Conservation (phyloP, 257 asterid species). For the Ocimum tenuiflorum region DNA sequence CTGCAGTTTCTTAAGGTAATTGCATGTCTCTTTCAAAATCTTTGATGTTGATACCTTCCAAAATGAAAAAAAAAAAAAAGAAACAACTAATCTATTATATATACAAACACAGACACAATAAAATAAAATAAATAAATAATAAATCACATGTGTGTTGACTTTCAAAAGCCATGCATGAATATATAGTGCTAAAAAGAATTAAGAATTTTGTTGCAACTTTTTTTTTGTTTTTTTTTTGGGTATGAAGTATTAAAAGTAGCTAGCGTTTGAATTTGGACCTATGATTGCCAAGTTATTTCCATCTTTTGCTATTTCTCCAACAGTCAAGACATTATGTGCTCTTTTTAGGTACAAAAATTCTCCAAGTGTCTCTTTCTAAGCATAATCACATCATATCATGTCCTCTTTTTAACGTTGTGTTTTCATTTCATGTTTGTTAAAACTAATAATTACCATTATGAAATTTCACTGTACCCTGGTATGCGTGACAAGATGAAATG, state of each 20-base stretch:
- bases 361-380: too few relatives aligned
- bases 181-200: not conserved
- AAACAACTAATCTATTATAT: not conserved
- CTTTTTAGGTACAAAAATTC: too few relatives aligned
- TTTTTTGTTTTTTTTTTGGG: too few relatives aligned
- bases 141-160: not conserved
- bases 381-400: too few relatives aligned
- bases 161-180: conserved; percentile 20
- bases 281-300: not conserved
- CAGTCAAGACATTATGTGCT: too few relatives aligned
- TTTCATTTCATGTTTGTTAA: too few relatives aligned
- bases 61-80: not conserved
- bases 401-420: too few relatives aligned
- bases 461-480: too few relatives aligned
- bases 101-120: too few relatives aligned
- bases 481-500: too few relatives aligned
- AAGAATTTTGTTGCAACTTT: not conserved
- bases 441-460: too few relatives aligned
- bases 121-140: not conserved
- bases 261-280: conserved; percentile 13
- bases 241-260: not conserved
- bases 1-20: conserved; percentile 51
- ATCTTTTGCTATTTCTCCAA: not conserved
- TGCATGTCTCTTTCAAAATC: conserved; percentile 50
- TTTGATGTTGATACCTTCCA: conserved; percentile 39